A percentile compares a stretch with the other conserved stretches of the same genome.
Conservation (phyloP, 2,329 filamentous ascomycete species). For the Aspergillus vadensis region DNA sequence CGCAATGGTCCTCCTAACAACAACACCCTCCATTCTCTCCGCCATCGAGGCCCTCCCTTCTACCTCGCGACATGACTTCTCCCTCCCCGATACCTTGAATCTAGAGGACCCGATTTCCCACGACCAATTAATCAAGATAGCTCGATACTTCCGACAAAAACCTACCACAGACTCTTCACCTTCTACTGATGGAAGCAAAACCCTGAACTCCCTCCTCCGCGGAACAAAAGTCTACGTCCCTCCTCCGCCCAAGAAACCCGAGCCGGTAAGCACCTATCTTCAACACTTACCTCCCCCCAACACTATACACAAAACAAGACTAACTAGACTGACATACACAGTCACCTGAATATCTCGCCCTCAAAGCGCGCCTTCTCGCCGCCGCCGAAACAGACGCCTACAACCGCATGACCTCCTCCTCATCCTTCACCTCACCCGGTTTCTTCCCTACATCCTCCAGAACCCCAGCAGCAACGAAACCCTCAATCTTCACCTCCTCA, state of each 20-base stretch:
- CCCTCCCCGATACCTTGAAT: conserved; percentile 34
- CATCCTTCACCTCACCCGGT: conserved; percentile 50
- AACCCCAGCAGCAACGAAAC: conserved; percentile 10
- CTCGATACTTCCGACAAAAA: conserved; percentile 30
- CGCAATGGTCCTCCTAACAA: conserved; percentile 46
- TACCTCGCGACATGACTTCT: conserved; percentile 34
- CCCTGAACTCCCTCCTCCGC: conserved; percentile 70
- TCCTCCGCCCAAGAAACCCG: conserved; percentile 77
- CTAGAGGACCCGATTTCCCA: conserved; percentile 45
- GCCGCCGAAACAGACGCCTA: conserved; percentile 83
- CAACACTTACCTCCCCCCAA: background rate
- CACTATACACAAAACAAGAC: background rate
- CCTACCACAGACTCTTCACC: background rate
- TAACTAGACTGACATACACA: no score
- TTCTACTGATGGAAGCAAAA: conserved; percentile 29
- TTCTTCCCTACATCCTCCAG: conserved; percentile 55
- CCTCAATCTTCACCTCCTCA: conserved; percentile 56
- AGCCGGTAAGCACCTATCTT: conserved; percentile 61
- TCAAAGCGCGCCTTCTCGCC: conserved; percentile 82
- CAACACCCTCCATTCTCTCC: conserved; percentile 42
- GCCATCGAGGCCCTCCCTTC: conserved; percentile 41
- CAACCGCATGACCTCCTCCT: conserved; percentile 72
- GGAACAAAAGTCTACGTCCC: conserved; percentile 73
- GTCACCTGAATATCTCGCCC: conserved; percentile 71
- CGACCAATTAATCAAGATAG: conserved; percentile 42